Evolutionary conservation across 1,284 basidiomycete species (phyloP), one percentile per base, ranked within the genome.

Genomic region (Vanrija humicola): DNA sequence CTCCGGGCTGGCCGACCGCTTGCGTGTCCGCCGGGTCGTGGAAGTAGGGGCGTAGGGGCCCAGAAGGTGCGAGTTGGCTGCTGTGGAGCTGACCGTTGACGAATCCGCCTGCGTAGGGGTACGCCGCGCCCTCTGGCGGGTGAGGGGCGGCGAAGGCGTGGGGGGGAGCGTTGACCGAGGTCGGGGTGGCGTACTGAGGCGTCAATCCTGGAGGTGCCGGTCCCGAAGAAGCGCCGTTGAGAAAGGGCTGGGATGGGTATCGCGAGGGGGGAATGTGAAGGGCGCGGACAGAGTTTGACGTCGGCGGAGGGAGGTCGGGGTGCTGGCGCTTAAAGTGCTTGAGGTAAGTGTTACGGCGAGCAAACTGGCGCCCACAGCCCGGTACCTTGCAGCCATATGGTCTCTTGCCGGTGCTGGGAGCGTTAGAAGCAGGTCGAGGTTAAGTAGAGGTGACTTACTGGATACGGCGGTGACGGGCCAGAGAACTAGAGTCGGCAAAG

Each of bases 401-500:
- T 16, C 73, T 65, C 51, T 67, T 68, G 7, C 70, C 70, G 16
- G 70, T 70, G 61, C 70, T 75, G 45, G 14, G 34, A 10, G 34
- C 1, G 34, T 34, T 34, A 34, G 34, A 14, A 14, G 34, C 10
- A 14, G 12, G 9, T 34, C 28, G 5, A 23, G 3, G 34, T 3
- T 10, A 14, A 15, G 34, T 3, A 74, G n/a, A n/a, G n/a, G n/a
- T n/a, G 42, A 48, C 80, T 46, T 71, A 80, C 72, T 82, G 81
- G 10, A 79, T 79, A 14, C 81, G 74, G 3, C 82, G 77, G 60
- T 83, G 82, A 12, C 82, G 78, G 18, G 82, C 82, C 14, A 83
- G 74, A 8, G 81, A 82, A 57, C 76, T 78, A 8, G 81, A 82
- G 64, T 83, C 82, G 49, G 78, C 78, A 67, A 83, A 83, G 7